Percentiles rank a stretch among this genome's conserved stretches.
Conservation (phyloP, 2,329 filamentous ascomycete species). For the Beauveria scarabaeidicola region DNA sequence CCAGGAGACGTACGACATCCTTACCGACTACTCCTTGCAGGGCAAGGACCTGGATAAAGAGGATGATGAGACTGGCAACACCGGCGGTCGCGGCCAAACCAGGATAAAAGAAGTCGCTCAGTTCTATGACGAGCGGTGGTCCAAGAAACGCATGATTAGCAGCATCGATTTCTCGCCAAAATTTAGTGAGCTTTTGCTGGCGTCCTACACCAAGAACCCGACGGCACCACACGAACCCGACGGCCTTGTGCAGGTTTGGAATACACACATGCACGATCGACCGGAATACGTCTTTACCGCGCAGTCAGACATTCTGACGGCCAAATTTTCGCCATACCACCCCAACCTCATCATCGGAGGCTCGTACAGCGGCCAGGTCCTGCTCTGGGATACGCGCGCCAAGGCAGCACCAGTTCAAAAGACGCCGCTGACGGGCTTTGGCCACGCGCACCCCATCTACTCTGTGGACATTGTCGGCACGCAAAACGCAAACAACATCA, state of each 20-base stretch:
- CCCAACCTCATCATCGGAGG: slow-evolving; percentile 93
- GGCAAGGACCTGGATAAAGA: slow-evolving; percentile 71
- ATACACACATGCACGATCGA: slow-evolving; percentile 84
- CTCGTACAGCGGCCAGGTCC: slow-evolving; percentile 90
- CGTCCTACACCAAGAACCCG: slow-evolving; percentile 95
- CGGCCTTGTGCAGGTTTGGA: slow-evolving; percentile 94
- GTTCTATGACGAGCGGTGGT: slow-evolving; percentile 93
- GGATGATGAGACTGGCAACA: slow-evolving; percentile 66
- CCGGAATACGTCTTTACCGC: slow-evolving; percentile 96
- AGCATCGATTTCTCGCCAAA: slow-evolving; percentile 93
- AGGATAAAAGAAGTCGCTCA: slow-evolving; percentile 82
- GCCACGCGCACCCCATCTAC: slow-evolving; percentile 95
- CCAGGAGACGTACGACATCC: slow-evolving; percentile 82
- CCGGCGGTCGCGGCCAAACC: slow-evolving; percentile 60
- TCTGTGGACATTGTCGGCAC: slow-evolving; percentile 92
- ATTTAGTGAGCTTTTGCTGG: slow-evolving; percentile 85
- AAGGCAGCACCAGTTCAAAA: slow-evolving; percentile 88
- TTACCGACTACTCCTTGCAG: slow-evolving; percentile 86
- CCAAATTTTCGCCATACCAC: slow-evolving; percentile 98
- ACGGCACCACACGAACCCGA: slow-evolving; percentile 89
- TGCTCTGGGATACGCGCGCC: slow-evolving; percentile 93
- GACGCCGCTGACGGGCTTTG: slow-evolving; percentile 87
- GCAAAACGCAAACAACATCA: slow-evolving; percentile 97
- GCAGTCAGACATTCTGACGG: slow-evolving; percentile 88
- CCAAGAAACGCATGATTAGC: slow-evolving; percentile 95